Conservation (phyloP, 768 basidiomycete genomes). For the Mycena galericulata region DNA sequence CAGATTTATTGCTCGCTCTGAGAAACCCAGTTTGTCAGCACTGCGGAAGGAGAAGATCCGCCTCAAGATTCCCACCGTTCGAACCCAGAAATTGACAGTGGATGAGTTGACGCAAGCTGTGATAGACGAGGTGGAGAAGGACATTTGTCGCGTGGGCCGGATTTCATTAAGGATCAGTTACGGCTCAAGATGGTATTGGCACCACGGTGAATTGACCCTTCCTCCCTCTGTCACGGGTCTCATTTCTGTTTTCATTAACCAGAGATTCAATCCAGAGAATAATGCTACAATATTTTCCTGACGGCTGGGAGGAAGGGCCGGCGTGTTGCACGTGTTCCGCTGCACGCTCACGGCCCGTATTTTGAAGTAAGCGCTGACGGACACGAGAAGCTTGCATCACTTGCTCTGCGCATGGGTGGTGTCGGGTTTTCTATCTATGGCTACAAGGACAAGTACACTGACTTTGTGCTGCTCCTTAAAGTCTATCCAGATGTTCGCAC, state of each 20-base stretch:
- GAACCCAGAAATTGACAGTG: not conserved
- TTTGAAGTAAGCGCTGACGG: constrained; percentile 34
- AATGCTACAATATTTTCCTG: not conserved
- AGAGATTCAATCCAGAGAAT: not conserved
- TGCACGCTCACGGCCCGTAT: constrained; percentile 9
- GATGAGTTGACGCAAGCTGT: not conserved
- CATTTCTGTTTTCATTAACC: not conserved
- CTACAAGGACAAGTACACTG: constrained; percentile 24
- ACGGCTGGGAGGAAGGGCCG: not conserved
- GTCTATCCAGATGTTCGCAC: constrained; percentile 12
- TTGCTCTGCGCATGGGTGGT: constrained; percentile 29
- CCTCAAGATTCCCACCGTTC: constrained; percentile 11
- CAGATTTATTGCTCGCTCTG: not conserved
- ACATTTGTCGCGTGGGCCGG: not conserved
- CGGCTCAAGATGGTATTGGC: constrained; percentile 11
- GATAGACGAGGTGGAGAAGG: constrained; percentile 1
- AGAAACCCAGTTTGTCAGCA: not conserved
- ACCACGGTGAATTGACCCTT: constrained; percentile 1
- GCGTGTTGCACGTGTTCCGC: not conserved
- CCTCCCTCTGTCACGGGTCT: not conserved
- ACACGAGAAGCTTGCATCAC: constrained; percentile 35
- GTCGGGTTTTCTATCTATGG: constrained; percentile 25
- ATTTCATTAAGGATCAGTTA: constrained; percentile 19
- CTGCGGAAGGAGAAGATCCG: not conserved
- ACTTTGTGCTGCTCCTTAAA: constrained; percentile 3